phyloP scores from a whole-genome alignment of 495 filamentous ascomycete species.

The Penicillium chermesinum region DNA sequence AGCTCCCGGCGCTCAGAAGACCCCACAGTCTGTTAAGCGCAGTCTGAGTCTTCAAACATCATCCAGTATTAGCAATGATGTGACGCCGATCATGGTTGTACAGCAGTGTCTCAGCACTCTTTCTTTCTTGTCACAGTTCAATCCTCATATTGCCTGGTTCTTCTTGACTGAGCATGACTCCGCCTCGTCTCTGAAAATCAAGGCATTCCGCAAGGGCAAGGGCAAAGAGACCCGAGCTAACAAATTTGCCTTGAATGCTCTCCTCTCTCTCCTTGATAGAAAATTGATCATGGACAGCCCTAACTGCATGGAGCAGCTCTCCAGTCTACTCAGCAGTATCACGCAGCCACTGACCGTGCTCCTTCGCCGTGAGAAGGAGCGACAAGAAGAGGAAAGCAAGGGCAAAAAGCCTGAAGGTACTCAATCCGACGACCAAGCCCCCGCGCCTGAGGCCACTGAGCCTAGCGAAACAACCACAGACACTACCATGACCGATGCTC shows the following conservation, averaged over 20 bases:
- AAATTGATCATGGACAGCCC: conserved; percentile 93
- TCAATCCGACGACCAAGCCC: not conserved
- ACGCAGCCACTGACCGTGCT: conserved; percentile 80
- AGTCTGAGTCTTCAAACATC: conserved; percentile 54
- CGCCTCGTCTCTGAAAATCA: conserved; percentile 65
- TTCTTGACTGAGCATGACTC: conserved; percentile 95
- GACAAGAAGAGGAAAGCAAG: conserved; percentile 54
- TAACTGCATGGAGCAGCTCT: conserved; percentile 88
- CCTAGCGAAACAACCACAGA: conserved; percentile 26
- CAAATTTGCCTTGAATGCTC: conserved; percentile 86
- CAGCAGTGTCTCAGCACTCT: conserved; percentile 88
- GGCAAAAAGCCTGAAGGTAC: conserved; percentile 42
- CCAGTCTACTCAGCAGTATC: conserved; percentile 77
- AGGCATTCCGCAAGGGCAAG: conserved; percentile 77
- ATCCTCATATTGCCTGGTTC: conserved; percentile 79
- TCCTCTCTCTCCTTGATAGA: conserved; percentile 83
- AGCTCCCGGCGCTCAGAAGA: conserved; percentile 69
- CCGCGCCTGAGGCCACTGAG: conserved; percentile 16
- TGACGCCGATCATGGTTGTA: conserved; percentile 89
- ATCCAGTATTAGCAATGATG: conserved; percentile 59
- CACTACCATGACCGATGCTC: conserved; percentile 41
- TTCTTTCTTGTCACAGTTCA: conserved; percentile 73
- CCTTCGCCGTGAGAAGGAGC: conserved; percentile 78
- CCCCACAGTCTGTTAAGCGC: conserved; percentile 71
- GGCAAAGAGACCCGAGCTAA: conserved; percentile 75